Conservation (phyloP, 2,329 filamentous ascomycete genomes). For the Penicillium sp. region DNA sequence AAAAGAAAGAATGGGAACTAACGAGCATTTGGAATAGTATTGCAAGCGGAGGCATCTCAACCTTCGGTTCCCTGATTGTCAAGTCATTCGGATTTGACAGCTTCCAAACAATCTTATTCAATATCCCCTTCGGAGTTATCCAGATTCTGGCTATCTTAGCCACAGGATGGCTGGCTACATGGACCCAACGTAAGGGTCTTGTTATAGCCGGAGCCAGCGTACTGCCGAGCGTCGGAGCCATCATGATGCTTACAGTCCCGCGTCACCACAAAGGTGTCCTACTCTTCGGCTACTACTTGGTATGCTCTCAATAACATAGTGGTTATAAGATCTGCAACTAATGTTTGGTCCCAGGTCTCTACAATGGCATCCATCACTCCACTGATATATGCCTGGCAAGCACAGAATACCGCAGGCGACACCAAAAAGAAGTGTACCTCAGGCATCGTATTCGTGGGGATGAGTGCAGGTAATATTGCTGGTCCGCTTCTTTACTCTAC, state of each 20-base stretch:
- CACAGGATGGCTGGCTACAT: slow-evolving; percentile 41
- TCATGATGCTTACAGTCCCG: slow-evolving; percentile 51
- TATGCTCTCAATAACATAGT: slow-evolving; percentile 16
- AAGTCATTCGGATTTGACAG: slow-evolving; percentile 42
- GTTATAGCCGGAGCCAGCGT: slow-evolving; percentile 42
- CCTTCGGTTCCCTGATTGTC: slow-evolving; percentile 43
- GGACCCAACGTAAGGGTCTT: slow-evolving; percentile 44
- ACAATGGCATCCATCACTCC: slow-evolving; percentile 37
- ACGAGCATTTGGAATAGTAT: slow-evolving; percentile 23
- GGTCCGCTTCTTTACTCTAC: slow-evolving; percentile 37
- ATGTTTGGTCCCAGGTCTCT: slow-evolving; percentile 17
- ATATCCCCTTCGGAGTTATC: slow-evolving; percentile 41
- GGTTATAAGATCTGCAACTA: neutral
- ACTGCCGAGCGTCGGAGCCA: slow-evolving; percentile 42
- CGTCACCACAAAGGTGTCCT: slow-evolving; percentile 49
- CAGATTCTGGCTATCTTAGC: slow-evolving; percentile 38
- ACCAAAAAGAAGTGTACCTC: slow-evolving; percentile 39
- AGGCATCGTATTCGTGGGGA: slow-evolving; percentile 35
- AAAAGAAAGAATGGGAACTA: neutral
- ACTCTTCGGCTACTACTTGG: slow-evolving; percentile 53
- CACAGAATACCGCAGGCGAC: slow-evolving; percentile 38
- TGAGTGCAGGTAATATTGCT: slow-evolving; percentile 39
- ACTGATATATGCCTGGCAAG: slow-evolving; percentile 37
- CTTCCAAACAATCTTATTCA: slow-evolving; percentile 44
- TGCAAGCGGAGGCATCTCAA: slow-evolving; percentile 39